Base-by-base conservation (phyloP, 352 stramenopile genomes). In the Chrysophaeum taylorii region DNA sequence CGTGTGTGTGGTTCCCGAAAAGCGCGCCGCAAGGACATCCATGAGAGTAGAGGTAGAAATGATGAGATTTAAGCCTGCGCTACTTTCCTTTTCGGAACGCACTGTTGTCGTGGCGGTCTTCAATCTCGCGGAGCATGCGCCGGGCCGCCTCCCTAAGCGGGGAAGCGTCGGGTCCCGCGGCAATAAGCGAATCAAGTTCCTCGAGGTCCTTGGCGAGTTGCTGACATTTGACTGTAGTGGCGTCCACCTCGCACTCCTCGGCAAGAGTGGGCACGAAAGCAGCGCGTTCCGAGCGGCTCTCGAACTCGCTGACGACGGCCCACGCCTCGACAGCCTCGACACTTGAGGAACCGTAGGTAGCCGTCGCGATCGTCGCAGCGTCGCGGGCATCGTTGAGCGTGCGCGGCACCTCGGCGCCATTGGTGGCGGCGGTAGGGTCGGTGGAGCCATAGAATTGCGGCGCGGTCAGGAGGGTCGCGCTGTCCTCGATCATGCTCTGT, bases 351-450 rank as follows among this genome's bases (percentile, higher is more conserved):
- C n/a, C n/a, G n/a, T n/a, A n/a, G n/a, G n/a, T n/a, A n/a, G n/a
- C n/a, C n/a, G n/a, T n/a, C n/a, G n/a, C n/a, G n/a, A n/a, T n/a
- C n/a, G n/a, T n/a, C n/a, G n/a, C n/a, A n/a, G n/a, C 57, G 18
- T 53, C 31, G 25, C 62, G 50, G 62, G 71, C 36, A 35, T 72
- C 67, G 36, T 31, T 25, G 52, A 68, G 69, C 64, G 70, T 72
- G 36, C n/a, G 45, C 27, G 33, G 54, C 38, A 41, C 33, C 12
- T 53, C 35, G 16, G 23, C 16, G n/a, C 53, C 57, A 41, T 31
- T 62, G 36, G 52, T n/a, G n/a, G 36, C 29, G 43, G 66, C 38
- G 67, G n/a, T 37, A 15, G 25, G 43, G 43, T 53, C n/a, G 43
- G 43, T n/a, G n/a, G n/a, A n/a, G 43, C n/a, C 43, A 53, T 23